Conservation (phyloP, 2,329 filamentous ascomycete genomes). For the Colletotrichum camelliae region DNA sequence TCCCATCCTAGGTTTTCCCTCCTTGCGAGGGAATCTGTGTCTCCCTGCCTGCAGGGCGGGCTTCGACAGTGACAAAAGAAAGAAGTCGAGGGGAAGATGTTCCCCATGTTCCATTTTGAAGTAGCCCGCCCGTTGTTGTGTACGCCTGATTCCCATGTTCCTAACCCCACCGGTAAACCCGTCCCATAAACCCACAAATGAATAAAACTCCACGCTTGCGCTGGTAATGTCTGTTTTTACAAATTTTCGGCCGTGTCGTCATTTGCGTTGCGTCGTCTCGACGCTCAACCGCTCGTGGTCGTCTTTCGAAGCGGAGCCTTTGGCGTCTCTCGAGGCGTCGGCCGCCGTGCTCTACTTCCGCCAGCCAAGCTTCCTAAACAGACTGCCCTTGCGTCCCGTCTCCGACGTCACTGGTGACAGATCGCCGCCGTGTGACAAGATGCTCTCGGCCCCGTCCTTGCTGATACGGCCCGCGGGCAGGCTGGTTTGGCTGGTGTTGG, state of each 20-base stretch:
- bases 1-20: not conserved
- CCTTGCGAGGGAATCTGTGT: not conserved
- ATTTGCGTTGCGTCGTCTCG: not conserved
- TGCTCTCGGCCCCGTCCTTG: slow-evolving; percentile 46
- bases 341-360: slow-evolving; percentile 5
- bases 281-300: not conserved
- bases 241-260: slow-evolving; percentile 19
- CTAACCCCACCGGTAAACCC: not conserved
- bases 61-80: not conserved
- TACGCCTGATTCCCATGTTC: not conserved
- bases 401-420: slow-evolving; percentile 18
- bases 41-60: not conserved
- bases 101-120: not conserved
- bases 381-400: not conserved
- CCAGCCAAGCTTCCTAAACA: slow-evolving; percentile 15
- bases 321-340: not conserved
- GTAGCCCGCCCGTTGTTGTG: not conserved
- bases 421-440: slow-evolving; percentile 31
- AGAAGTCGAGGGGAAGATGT: not conserved
- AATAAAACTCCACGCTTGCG: slow-evolving; percentile 21
- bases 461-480: slow-evolving; percentile 15
- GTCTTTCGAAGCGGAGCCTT: too few relatives aligned
- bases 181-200: not conserved
- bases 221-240: slow-evolving; percentile 11
- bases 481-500: slow-evolving; percentile 6